Evolutionary conservation across 1,284 basidiomycete species (phyloP).

Genomic region (Heterobasidion occidentale): DNA sequence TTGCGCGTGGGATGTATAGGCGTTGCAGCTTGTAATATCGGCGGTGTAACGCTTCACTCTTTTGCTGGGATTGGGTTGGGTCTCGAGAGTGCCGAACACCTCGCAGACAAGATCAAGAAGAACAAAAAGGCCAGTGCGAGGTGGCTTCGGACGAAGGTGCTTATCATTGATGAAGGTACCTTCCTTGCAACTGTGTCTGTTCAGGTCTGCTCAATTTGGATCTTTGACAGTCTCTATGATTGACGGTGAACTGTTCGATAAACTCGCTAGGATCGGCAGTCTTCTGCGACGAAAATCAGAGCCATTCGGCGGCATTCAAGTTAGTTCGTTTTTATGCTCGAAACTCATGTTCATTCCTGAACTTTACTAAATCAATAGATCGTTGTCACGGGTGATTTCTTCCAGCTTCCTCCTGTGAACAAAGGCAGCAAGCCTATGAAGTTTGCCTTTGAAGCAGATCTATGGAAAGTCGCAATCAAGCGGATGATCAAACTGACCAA

Average conservation of each 20-base stretch:
- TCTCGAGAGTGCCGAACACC: conserved; percentile 45
- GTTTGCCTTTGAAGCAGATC: conserved; percentile 82
- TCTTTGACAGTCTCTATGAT: conserved; percentile 78
- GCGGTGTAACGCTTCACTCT: conserved; percentile 84
- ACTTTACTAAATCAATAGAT: conserved; percentile 34
- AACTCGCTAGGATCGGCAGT: conserved; percentile 67
- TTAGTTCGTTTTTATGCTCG: conserved; percentile 26
- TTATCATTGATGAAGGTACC: conserved; percentile 89
- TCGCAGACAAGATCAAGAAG: conserved; percentile 57
- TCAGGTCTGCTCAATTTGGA: neutral
- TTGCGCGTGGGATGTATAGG: conserved; percentile 26
- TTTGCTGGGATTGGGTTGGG: conserved; percentile 88
- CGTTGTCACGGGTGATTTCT: conserved; percentile 87
- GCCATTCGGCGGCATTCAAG: conserved; percentile 89
- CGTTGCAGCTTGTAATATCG: conserved; percentile 89
- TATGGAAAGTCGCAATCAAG: conserved; percentile 59
- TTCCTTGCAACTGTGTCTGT: neutral
- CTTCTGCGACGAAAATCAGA: conserved; percentile 42
- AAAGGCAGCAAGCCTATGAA: conserved; percentile 31
- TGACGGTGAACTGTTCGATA: conserved; percentile 83
- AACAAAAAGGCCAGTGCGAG: conserved; percentile 61
- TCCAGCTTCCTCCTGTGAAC: conserved; percentile 89
- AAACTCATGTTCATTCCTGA: neutral
- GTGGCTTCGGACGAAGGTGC: conserved; percentile 70
- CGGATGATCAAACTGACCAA: conserved; percentile 51